Evolutionary conservation across 164 flowering plant genomes (phyloP).

Genomic region (Vitis amurensis): DNA sequence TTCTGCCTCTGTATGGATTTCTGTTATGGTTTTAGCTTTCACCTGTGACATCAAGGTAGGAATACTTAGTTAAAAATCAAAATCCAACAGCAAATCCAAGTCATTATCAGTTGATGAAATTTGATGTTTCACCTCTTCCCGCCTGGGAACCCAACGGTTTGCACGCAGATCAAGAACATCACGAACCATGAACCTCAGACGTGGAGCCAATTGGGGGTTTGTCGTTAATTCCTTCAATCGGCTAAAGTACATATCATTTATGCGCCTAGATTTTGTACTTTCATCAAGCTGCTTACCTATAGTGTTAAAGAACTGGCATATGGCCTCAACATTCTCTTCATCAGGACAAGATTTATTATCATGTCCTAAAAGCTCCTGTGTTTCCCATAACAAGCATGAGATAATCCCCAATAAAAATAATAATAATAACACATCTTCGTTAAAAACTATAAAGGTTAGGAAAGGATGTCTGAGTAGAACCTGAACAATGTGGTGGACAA

Average conservation of each 20-base stretch:
- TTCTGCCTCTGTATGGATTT: slow-evolving; percentile 94
- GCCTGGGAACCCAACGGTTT: slow-evolving; percentile 87
- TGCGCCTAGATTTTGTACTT: slow-evolving; percentile 61
- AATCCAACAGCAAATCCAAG: not conserved
- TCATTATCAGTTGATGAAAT: not conserved
- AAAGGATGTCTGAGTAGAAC: slow-evolving; percentile 26
- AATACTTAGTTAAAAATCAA: not conserved
- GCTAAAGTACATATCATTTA: slow-evolving; percentile 73
- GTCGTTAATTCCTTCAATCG: slow-evolving; percentile 69
- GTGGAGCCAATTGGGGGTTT: slow-evolving; percentile 68
- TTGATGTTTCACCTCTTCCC: slow-evolving; percentile 71
- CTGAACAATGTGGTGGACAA: slow-evolving; percentile 96
- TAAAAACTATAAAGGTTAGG: not conserved
- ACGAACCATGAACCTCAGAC: slow-evolving; percentile 82
- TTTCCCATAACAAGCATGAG: slow-evolving; percentile 4
- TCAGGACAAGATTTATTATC: slow-evolving; percentile 75
- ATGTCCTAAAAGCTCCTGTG: slow-evolving; percentile 82
- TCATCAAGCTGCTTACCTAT: slow-evolving; percentile 98
- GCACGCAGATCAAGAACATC: slow-evolving; percentile 82
- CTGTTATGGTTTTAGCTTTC: slow-evolving; percentile 89
- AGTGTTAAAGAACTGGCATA: slow-evolving; percentile 87
- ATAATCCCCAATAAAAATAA: not conserved
- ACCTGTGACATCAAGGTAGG: slow-evolving; percentile 39
- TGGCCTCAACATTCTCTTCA: slow-evolving; percentile 98
- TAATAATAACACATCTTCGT: not conserved